These are phyloP conservation scores for Apophysomyces elegans DNA, from an alignment of 371 early-diverging fungal genomes.

Conservation along the genomic window DNA sequence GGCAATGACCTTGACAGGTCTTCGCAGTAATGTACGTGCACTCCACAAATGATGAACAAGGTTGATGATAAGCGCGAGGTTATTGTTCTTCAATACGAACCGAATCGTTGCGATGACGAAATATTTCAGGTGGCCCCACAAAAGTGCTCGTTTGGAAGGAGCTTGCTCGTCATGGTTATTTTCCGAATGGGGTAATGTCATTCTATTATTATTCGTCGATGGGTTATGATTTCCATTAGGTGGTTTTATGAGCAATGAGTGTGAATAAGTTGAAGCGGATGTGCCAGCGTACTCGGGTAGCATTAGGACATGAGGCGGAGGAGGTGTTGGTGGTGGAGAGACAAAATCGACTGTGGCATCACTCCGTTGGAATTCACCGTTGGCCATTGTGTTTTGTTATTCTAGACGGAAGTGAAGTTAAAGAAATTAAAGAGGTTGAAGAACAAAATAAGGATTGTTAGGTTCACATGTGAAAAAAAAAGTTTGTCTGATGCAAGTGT, in stretches of 20 bases:
- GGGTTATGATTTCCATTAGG: no score
- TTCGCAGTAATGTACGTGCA: conserved; percentile 31
- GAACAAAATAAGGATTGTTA: no score
- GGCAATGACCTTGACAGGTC: conserved; percentile 24
- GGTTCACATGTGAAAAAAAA: no score
- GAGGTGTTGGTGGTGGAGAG: conserved; percentile 19
- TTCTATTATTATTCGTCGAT: neutral
- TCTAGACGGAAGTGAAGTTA: no score
- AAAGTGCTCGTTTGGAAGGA: conserved; percentile 29
- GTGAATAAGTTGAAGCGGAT: no score
- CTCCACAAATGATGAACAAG: conserved; percentile 37
- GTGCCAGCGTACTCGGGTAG: neutral
- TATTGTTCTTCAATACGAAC: conserved; percentile 48
- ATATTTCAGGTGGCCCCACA: conserved; percentile 31
- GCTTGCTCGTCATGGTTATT: conserved; percentile 1
- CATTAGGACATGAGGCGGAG: conserved; percentile 16
- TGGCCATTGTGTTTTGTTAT: no score
- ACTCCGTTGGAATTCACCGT: neutral
- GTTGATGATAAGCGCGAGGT: conserved; percentile 42
- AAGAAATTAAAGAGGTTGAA: no score
- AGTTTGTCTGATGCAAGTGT: no score
- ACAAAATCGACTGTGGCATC: conserved; percentile 7
- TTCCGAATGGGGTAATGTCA: neutral
- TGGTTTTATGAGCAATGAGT: no score
- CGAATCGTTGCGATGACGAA: conserved; percentile 21